A percentile compares a stretch with the other conserved stretches of the same genome.
Evolutionary conservation across 2,329 filamentous ascomycete genomes (phyloP).

Genomic region (Phialocephala subalpina): DNA sequence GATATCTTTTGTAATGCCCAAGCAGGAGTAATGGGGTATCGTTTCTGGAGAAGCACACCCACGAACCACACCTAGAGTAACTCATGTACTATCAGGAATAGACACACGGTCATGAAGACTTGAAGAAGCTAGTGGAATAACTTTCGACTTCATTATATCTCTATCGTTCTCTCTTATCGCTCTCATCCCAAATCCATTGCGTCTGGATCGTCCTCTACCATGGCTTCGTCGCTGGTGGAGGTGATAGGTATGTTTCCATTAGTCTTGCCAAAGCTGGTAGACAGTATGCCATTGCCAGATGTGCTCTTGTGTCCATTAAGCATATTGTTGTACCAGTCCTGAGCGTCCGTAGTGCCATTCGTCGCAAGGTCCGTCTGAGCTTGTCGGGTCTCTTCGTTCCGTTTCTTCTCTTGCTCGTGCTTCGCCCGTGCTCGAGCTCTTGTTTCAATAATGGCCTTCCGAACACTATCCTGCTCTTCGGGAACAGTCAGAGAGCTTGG

Average conservation of each 20-base stretch:
- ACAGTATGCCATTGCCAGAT: not conserved
- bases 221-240: conserved; percentile 3
- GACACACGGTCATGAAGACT: conserved; percentile 30
- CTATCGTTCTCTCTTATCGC: not conserved
- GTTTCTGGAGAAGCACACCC: conserved; percentile 17
- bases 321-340: conserved; percentile 29
- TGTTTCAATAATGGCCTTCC: conserved; percentile 84
- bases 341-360: conserved; percentile 28
- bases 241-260: conserved; percentile 12
- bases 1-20: conserved; percentile 33
- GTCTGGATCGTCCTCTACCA: conserved; percentile 58
- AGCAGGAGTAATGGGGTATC: conserved; percentile 32
- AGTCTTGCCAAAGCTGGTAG: not conserved
- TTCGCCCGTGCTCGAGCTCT: conserved; percentile 71
- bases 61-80: conserved; percentile 7
- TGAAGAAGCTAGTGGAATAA: conserved; percentile 25
- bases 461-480: conserved; percentile 77
- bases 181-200: conserved; percentile 69
- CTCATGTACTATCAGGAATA: conserved; percentile 46
- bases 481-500: conserved; percentile 80
- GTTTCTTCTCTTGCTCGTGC: conserved; percentile 56
- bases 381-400: conserved; percentile 37
- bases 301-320: conserved; percentile 16
- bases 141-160: conserved; percentile 10
- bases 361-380: conserved; percentile 29